Base-by-base conservation (phyloP, 1,284 basidiomycete species). In the Porodaedalea pini region DNA sequence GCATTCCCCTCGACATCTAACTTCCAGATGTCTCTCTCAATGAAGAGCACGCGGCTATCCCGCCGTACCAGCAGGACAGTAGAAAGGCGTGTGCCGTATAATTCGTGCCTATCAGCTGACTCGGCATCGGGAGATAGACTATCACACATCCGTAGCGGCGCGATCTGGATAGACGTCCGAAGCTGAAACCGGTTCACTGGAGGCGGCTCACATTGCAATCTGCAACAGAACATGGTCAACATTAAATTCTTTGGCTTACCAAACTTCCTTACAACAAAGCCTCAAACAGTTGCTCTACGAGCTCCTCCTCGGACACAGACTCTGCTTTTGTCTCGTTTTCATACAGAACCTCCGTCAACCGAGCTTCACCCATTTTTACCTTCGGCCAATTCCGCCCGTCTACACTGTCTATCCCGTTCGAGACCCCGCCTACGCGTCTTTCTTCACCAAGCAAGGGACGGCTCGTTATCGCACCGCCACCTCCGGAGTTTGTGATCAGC, bases 71-170 rank as follows among this genome's bases (percentile, higher is more conserved):
- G 77, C 41, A 92, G 68, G 47, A 90, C 80, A 5, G 85, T 90
- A 54, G 90, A 81, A 47, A 88, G 70, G 11, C 90, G 84, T 34
- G 90, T 92, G 47, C 80, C 88, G 66, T 89, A 90, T 61, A 67
- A 51, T 57, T 59, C 59, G 51, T 55, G 3, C 19, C 36, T 17
- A 39, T 55, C 50, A 32, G 58, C 45, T n/a, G 54, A 44, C 54
- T 45, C 45, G 6, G 58, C 43, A 31, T n/a, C 31, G 41, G 37
- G 27, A 17, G 47, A 23, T 6, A 57, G 39, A 23, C 50, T 48
- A 2, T 17, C 21, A 15, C 37, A 27, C 49, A 56, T 52, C 8
- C 49, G 25, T 11, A 60, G 25, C 17, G 54, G 59, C 32, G 34
- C 21, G 34, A 53, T 60, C n/a, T 57, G 43, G 23, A 60, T 57